phyloP scores from a whole-genome alignment of 768 basidiomycete genomes.

The Collybia mongolica region DNA sequence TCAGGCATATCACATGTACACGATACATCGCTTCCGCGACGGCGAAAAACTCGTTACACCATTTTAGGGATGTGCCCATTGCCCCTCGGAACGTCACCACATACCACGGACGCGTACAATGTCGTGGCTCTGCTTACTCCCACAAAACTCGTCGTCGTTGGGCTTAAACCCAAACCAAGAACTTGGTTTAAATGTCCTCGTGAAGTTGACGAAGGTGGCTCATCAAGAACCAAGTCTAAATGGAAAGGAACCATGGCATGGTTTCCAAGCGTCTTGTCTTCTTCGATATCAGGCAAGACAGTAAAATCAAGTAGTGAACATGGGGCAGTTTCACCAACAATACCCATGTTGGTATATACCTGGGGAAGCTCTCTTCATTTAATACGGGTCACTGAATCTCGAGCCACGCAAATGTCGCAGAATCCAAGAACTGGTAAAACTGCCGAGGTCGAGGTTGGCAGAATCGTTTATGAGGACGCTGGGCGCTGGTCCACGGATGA shows the following conservation, averaged over 20 bases:
- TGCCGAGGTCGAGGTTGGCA: conserved; percentile 59
- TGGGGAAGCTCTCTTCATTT: conserved; percentile 77
- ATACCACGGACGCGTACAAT: conserved; percentile 77
- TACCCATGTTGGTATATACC: conserved; percentile 77
- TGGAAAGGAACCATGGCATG: conserved; percentile 73
- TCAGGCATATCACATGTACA: conserved; percentile 9
- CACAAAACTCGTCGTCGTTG: conserved; percentile 89
- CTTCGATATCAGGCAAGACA: conserved; percentile 16
- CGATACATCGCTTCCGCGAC: conserved; percentile 33
- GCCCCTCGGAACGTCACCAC: conserved; percentile 71
- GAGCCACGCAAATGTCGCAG: conserved; percentile 44
- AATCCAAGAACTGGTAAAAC: conserved; percentile 61
- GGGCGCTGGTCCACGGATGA: conserved; percentile 61
- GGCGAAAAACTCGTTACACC: conserved; percentile 55
- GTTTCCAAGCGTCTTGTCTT: conserved; percentile 64
- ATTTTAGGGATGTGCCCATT: conserved; percentile 80
- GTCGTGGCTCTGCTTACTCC: conserved; percentile 87
- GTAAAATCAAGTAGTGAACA: conserved; percentile 12
- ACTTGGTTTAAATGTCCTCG: conserved; percentile 87
- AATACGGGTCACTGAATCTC: conserved; percentile 63
- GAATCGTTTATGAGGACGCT: conserved; percentile 59
- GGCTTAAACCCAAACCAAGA: conserved; percentile 85
- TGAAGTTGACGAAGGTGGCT: conserved; percentile 41
- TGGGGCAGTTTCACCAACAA: conserved; percentile 22
- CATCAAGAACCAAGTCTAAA: conserved; percentile 40